A percentile compares a stretch with the other conserved stretches of the same genome.
Evolutionary conservation across 495 filamentous ascomycete species (phyloP).

Genomic region (Penicillium desertorum): DNA sequence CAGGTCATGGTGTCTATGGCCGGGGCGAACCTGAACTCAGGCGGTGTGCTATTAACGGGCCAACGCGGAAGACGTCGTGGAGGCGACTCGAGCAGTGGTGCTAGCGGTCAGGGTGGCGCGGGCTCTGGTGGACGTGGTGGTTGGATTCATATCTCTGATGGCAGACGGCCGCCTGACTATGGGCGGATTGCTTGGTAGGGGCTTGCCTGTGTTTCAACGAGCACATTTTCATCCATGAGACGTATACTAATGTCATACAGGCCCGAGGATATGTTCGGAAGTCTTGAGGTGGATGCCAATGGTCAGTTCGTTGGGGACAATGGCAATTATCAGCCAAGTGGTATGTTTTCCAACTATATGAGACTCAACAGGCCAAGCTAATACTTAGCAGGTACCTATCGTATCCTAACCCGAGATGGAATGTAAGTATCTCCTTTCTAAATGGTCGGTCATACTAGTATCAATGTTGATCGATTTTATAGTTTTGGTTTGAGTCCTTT

Average conservation of each 20-base stretch:
- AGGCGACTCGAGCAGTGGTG: constrained; percentile 67
- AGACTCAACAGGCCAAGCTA: constrained; percentile 8
- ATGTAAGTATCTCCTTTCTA: constrained; percentile 46
- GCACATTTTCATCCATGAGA: not conserved
- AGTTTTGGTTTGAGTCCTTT: constrained; percentile 59
- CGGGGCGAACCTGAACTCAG: constrained; percentile 66
- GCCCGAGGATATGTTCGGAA: constrained; percentile 92
- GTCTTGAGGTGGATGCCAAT: constrained; percentile 75
- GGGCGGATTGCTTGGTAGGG: constrained; percentile 76
- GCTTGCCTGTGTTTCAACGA: not conserved
- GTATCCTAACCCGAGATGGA: constrained; percentile 59
- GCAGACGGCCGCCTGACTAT: constrained; percentile 80
- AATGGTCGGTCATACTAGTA: not conserved
- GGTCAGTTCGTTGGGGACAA: constrained; percentile 66
- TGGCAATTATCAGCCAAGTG: constrained; percentile 60
- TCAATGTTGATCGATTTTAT: constrained; percentile 20
- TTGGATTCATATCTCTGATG: constrained; percentile 85
- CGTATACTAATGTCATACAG: constrained; percentile 30
- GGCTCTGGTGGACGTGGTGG: constrained; percentile 83
- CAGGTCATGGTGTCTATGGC: constrained; percentile 74
- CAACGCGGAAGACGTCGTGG: constrained; percentile 42
- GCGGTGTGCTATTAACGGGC: constrained; percentile 60
- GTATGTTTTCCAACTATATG: constrained; percentile 33
- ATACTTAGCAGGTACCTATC: constrained; percentile 45
- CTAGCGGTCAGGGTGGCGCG: constrained; percentile 77